phyloP scores from a whole-genome alignment of 257 asterid genomes.

The Lycium barbarum region DNA sequence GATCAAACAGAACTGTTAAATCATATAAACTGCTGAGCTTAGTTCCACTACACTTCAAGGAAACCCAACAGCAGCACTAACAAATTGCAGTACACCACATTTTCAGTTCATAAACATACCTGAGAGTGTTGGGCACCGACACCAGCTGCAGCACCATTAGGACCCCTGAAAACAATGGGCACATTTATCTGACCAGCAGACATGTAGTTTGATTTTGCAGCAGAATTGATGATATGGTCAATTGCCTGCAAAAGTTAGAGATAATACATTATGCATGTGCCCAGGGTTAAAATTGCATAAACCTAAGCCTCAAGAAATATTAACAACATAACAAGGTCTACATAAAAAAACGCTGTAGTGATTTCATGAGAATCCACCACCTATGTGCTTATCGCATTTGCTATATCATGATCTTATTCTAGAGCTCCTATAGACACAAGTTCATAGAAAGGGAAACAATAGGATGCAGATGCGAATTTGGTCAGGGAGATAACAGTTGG shows the following conservation, averaged over 20 bases:
- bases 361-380: neutral
- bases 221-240: slow-evolving; percentile 91
- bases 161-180: slow-evolving; percentile 91
- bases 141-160: slow-evolving; percentile 97
- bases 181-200: slow-evolving; percentile 84
- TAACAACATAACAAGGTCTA: neutral
- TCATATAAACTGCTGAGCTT: neutral
- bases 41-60: neutral
- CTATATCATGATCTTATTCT: slow-evolving; percentile 10
- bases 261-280: neutral
- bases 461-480: neutral
- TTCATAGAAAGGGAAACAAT: neutral
- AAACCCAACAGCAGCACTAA: neutral
- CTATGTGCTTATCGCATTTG: neutral
- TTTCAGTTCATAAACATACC: slow-evolving; percentile 48
- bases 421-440: neutral
- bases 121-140: slow-evolving; percentile 96
- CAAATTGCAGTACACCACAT: neutral
- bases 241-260: slow-evolving; percentile 59
- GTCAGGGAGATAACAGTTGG: neutral
- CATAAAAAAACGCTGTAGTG: neutral
- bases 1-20: neutral
- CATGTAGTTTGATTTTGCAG: slow-evolving; percentile 92
- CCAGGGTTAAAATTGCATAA: neutral
- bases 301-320: neutral